Evolutionary conservation across 2,329 filamentous ascomycete genomes (phyloP).

Genomic region (Diaporthe caulivora): DNA sequence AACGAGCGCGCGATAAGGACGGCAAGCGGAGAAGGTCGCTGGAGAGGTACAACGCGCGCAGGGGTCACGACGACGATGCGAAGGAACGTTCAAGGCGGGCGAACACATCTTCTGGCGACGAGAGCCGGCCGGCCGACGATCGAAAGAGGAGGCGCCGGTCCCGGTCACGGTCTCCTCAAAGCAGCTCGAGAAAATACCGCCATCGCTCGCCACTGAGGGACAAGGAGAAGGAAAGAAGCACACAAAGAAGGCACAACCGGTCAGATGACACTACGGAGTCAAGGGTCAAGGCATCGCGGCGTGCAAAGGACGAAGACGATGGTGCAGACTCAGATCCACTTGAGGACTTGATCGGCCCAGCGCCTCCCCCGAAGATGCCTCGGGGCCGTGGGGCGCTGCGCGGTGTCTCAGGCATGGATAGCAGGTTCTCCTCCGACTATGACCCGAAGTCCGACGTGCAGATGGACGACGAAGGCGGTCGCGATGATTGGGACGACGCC

Average conservation of each 20-base stretch:
- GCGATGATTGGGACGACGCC: slow-evolving; percentile 83
- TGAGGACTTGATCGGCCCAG: slow-evolving; percentile 82
- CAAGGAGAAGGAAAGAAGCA: not conserved
- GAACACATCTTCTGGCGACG: slow-evolving; percentile 47
- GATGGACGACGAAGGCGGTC: slow-evolving; percentile 59
- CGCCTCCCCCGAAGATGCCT: slow-evolving; percentile 64
- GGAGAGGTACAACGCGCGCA: slow-evolving; percentile 36
- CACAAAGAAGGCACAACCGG: slow-evolving; percentile 28
- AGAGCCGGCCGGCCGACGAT: slow-evolving; percentile 35
- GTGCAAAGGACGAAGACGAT: slow-evolving; percentile 41
- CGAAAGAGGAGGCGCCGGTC: slow-evolving; percentile 36
- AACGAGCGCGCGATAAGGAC: slow-evolving; percentile 24
- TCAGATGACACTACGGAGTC: slow-evolving; percentile 3
- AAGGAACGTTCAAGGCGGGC: slow-evolving; percentile 25
- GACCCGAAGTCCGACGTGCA: slow-evolving; percentile 69
- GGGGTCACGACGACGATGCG: slow-evolving; percentile 3
- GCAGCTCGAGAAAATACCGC: slow-evolving; percentile 35
- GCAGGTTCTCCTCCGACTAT: slow-evolving; percentile 79
- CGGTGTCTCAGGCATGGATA: slow-evolving; percentile 78
- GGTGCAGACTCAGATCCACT: slow-evolving; percentile 76
- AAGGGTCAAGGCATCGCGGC: slow-evolving; percentile 11
- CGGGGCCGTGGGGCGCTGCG: slow-evolving; percentile 79
- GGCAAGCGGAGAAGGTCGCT: slow-evolving; percentile 35
- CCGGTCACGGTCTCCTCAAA: slow-evolving; percentile 36
- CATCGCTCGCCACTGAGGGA: slow-evolving; percentile 34